Evolutionary conservation across 768 basidiomycete species (phyloP).

Genomic region (Trichaptum fuscoviolaceum): DNA sequence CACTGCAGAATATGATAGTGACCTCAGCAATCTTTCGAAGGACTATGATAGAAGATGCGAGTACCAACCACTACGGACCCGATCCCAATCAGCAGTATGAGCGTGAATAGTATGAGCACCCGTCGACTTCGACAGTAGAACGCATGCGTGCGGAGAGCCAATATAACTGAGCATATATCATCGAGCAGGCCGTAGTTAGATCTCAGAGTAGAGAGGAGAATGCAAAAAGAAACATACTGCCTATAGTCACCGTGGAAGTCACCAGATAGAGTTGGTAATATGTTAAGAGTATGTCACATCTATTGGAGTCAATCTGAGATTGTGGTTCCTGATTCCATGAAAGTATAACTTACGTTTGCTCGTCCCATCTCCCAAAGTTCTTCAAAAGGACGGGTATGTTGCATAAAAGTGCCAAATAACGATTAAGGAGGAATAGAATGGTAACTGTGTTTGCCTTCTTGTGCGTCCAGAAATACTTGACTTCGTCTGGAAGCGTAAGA

Average conservation of each 20-base stretch:
- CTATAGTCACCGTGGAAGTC: not conserved
- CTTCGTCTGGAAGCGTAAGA: not conserved
- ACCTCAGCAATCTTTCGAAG: not conserved
- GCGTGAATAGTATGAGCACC: not conserved
- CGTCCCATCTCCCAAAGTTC: not conserved
- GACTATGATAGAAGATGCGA: not conserved
- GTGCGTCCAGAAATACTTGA: not conserved
- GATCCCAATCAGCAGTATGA: not conserved
- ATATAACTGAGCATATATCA: not conserved
- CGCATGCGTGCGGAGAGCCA: not conserved
- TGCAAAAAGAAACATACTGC: not conserved
- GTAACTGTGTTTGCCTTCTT: not conserved
- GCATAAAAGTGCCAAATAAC: not conserved
- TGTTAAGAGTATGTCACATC: not conserved
- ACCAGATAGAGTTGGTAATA: not conserved
- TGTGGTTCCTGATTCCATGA: not conserved
- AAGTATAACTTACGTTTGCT: not conserved
- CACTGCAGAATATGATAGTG: not conserved
- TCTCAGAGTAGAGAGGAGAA: too few relatives aligned
- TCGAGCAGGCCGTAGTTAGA: too few relatives aligned
- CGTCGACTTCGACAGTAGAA: not conserved
- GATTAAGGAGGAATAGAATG: not conserved
- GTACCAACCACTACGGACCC: not conserved
- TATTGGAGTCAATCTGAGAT: not conserved
- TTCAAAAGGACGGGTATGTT: not conserved